phyloP scores from a whole-genome alignment of 768 basidiomycete species.

The Glaciozyma antarctica region DNA sequence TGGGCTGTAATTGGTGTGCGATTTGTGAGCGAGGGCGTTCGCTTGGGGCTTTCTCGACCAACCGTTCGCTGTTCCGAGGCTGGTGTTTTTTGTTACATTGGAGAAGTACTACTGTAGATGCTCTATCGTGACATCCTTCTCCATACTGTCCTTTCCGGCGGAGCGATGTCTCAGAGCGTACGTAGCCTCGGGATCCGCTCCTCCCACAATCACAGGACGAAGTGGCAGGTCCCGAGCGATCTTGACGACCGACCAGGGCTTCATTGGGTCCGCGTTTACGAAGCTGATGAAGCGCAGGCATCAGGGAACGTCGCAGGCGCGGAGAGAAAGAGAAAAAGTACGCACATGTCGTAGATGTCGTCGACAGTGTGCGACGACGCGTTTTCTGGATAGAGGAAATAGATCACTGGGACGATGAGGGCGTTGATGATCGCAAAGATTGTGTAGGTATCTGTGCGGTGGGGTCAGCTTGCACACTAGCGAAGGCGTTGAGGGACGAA shows the following conservation, averaged over 20 bases:
- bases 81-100: too few species aligned
- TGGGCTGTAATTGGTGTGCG: too few species aligned
- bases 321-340: too few species aligned
- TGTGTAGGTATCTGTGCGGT: slow-evolving; percentile 3
- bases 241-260: not conserved
- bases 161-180: not conserved
- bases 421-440: slow-evolving; percentile 17
- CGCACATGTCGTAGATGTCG: slow-evolving; percentile 43
- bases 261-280: not conserved
- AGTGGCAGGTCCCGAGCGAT: not conserved
- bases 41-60: too few species aligned
- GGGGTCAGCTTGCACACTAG: too few species aligned
- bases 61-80: too few species aligned
- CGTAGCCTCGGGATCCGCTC: not conserved
- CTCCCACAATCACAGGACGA: not conserved
- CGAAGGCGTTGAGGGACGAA: too few species aligned
- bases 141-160: not conserved
- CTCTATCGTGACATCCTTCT: too few species aligned
- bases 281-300: not conserved
- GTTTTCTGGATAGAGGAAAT: slow-evolving; percentile 17
- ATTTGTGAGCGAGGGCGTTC: too few species aligned
- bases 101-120: too few species aligned
- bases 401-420: slow-evolving; percentile 17
- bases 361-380: slow-evolving; percentile 14
- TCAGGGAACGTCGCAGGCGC: too few species aligned